Evolutionary conservation across 2,329 filamentous ascomycete genomes (phyloP), one percentile per base, ranked within the genome.

Genomic region (Botrytis cinerea): DNA sequence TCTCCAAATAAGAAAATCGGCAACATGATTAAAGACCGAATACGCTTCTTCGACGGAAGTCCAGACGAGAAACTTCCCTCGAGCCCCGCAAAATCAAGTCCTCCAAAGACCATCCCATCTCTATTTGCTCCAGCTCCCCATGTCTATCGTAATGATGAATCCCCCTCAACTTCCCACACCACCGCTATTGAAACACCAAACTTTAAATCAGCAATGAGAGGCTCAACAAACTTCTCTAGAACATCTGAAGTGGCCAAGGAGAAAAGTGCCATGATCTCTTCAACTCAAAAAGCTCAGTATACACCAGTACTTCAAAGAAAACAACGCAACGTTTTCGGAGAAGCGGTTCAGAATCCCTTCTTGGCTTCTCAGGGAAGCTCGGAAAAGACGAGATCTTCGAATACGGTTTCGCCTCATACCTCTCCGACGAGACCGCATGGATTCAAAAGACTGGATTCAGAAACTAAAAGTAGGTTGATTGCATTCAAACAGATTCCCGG

Each of bases 41-140:
- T 80, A 35, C 74, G 54, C 43, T 74, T 79, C 63, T 79, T 76
- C 64, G 79, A 79, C 73, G 75, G 78, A 28, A 69, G 77, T 77
- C 74, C 51, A 74, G 63, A 74, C 18, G n/a, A 25, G n/a, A 63
- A 32, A 22, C 6, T 32, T 32, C 25, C 35, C n/a, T 40, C 63
- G 14, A 73, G 43, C n/a, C 32, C 54, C 25, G 18, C 32, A 20
- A 72, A 72, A 38, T 20, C n/a, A 25, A 46, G 66, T 45, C 48
- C 40, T 32, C 16, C 25, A 9, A 69, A 69, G 43, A 25, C 10
- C 2, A 18, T 18, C 12, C 38, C n/a, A 43, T 57, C 48, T 32
- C 28, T 43, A 45, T 25, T 25, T 25, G 28, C 63, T 22, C 25
- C 71, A 25, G 14, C 20, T 51, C 40, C 46, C 20, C 8, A 46